Evolutionary conservation across 2,329 filamentous ascomycete genomes (phyloP), one percentile per base, ranked within the genome.

Genomic region (Talaromyces amestolkiae): DNA sequence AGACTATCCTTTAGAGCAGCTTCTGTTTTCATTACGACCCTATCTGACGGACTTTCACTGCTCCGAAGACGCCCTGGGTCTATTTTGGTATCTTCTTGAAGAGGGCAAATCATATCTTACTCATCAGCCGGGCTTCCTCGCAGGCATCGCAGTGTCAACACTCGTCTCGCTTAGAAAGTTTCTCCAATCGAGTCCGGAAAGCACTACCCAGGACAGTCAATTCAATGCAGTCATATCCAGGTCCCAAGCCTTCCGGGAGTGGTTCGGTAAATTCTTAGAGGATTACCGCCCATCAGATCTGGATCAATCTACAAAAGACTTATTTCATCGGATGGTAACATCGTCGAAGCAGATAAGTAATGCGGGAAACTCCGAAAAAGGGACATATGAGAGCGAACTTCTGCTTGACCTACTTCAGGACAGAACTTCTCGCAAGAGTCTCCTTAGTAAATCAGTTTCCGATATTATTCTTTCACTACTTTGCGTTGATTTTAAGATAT

Each of bases 1-100:
- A 47, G 91, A 90, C 0, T 98, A 98, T 73, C 91, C 92, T 11
- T 77, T 97, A 15, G 92, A 99, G 76, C 95, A 97, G 91, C 83
- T 96, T 0, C 83, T 99, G 1, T 91, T 93, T 71, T 89, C 91
- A 1, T 82, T 97, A 22, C 85, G 90, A 10, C 87, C 88, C 0
- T 96, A 93, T 69, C 81, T 98, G 6, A 89, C 89, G 1, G 90
- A 98, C 70, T 85, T 89, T 0, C 90, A 96, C 73, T 98, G 94
- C 76, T 91, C 93, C 10, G 92, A 97, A 73, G 95, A 99, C 79
- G 89, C 91, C 1, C 83, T 98, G 53, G 94, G 93, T 0, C 86
- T 99, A 39, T 88, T 91, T 66, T 90, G 92, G 75, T 97, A 96
- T 76, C 84, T 99, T 1, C 82, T 98, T 15, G 81, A 86, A 6